Evolutionary conservation across 1,284 basidiomycete genomes (phyloP).

Genomic region (Ustilago bromivora): DNA sequence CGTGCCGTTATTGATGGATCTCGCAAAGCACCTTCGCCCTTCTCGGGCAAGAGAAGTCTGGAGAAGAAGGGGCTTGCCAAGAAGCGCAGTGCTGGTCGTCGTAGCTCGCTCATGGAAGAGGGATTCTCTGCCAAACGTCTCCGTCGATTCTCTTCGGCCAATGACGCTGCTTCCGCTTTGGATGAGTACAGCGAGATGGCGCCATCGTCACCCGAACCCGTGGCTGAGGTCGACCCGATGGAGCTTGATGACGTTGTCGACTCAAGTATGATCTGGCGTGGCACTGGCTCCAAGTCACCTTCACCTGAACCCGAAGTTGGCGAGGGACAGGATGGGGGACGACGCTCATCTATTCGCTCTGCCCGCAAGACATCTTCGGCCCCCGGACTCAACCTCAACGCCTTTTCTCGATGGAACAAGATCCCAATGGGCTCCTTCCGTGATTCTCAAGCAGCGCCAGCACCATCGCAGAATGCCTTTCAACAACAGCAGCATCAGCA

Average conservation of each 20-base stretch:
- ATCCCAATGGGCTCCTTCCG: conserved; percentile 68
- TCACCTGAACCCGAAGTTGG: conserved; percentile 35
- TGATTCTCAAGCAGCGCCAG: conserved; percentile 50
- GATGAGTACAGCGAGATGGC: conserved; percentile 55
- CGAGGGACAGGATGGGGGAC: conserved; percentile 21
- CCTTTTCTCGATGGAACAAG: conserved; percentile 65
- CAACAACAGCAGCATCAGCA: conserved; percentile 35
- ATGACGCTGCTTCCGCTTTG: conserved; percentile 42
- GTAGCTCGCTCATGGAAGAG: conserved; percentile 40
- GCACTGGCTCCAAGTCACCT: conserved; percentile 47
- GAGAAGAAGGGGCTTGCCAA: conserved; percentile 59
- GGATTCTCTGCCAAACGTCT: conserved; percentile 54
- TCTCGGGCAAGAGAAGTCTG: conserved; percentile 52
- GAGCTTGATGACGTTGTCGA: conserved; percentile 67
- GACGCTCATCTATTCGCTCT: conserved; percentile 25
- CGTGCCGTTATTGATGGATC: conserved; percentile 68
- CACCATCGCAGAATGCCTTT: conserved; percentile 32
- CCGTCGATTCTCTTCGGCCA: conserved; percentile 53
- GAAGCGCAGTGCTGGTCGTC: conserved; percentile 46
- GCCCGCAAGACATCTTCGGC: conserved; percentile 30
- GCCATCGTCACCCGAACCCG: conserved; percentile 55
- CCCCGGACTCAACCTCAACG: conserved; percentile 58
- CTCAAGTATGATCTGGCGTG: conserved; percentile 59
- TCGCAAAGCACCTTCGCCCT: conserved; percentile 64
- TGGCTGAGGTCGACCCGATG: conserved; percentile 55